Conservation (phyloP, 2,329 filamentous ascomycete species). For the Gyromitra esculenta region DNA sequence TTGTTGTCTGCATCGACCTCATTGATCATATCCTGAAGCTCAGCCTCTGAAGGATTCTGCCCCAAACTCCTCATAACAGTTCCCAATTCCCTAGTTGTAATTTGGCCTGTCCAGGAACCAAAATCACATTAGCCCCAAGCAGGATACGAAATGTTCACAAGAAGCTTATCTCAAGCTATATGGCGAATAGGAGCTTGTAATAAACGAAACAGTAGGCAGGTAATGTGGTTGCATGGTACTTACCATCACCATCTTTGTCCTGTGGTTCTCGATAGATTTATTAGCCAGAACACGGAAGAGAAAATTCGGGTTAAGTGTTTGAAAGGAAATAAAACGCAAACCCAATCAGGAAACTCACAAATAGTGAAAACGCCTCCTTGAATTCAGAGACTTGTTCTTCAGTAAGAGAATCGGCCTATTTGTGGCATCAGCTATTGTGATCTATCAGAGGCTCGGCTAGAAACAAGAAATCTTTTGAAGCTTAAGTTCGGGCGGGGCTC, state of each 20-base stretch:
- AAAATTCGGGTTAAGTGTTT: neutral
- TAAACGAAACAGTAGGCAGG: conserved; percentile 8
- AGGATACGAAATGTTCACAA: neutral
- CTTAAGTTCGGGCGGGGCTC: conserved; percentile 38
- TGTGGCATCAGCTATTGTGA: conserved; percentile 12
- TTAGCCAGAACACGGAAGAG: conserved; percentile 16
- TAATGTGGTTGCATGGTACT: conserved; percentile 62
- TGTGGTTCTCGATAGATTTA: conserved; percentile 60
- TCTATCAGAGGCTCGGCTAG: conserved; percentile 12
- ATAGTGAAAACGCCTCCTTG: conserved; percentile 99
- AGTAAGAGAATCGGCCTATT: conserved; percentile 80
- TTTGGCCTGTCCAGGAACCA: conserved; percentile 72
- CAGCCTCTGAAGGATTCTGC: conserved; percentile 88
- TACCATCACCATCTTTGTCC: conserved; percentile 93
- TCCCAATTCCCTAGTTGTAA: conserved; percentile 89
- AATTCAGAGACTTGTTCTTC: conserved; percentile 99
- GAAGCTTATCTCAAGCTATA: conserved; percentile 31
- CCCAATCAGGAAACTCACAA: conserved; percentile 74
- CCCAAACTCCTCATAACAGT: conserved; percentile 91
- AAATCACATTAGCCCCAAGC: conserved; percentile 7
- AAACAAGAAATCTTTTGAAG: conserved; percentile 8
- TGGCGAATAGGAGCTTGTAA: neutral
- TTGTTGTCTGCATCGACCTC: conserved; percentile 93
- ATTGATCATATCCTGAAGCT: conserved; percentile 94
- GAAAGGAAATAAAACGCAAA: conserved; percentile 8